Conservation (phyloP, 2,329 filamentous ascomycete species). For the Colletotrichum abscissum region DNA sequence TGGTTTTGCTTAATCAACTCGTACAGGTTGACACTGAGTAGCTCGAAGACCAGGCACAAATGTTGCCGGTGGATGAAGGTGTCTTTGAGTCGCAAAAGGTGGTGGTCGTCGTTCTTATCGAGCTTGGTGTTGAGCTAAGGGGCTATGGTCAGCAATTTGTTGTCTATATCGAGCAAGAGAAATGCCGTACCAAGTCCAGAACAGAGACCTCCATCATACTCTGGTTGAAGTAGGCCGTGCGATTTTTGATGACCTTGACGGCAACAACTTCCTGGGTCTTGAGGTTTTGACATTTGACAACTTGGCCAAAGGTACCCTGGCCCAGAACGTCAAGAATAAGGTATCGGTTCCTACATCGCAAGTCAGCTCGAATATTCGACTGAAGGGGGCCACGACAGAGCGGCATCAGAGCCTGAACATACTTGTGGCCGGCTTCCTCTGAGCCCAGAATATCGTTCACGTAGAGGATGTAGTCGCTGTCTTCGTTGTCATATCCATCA, state of each 20-base stretch:
- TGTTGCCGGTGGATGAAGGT: slow-evolving; percentile 99
- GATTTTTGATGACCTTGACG: slow-evolving; percentile 99
- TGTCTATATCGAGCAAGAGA: neutral
- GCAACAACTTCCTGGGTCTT: slow-evolving; percentile 99
- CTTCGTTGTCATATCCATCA: slow-evolving; percentile 98
- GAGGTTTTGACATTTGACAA: slow-evolving; percentile 98
- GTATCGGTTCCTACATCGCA: slow-evolving; percentile 80
- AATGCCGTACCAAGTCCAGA: slow-evolving; percentile 80
- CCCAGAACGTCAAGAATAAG: slow-evolving; percentile 96
- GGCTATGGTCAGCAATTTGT: slow-evolving; percentile 19
- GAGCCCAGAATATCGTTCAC: slow-evolving; percentile 98
- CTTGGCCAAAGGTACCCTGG: slow-evolving; percentile 97
- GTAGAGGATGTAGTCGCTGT: slow-evolving; percentile 98
- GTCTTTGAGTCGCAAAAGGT: slow-evolving; percentile 92
- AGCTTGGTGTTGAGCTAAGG: slow-evolving; percentile 93
- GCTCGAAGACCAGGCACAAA: slow-evolving; percentile 94
- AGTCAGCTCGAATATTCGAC: slow-evolving; percentile 30
- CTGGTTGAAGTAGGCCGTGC: slow-evolving; percentile 99
- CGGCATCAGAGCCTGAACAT: slow-evolving; percentile 45
- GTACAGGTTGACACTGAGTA: slow-evolving; percentile 97
- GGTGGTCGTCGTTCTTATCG: slow-evolving; percentile 99
- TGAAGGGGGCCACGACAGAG: neutral
- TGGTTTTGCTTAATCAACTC: slow-evolving; percentile 99
- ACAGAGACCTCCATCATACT: slow-evolving; percentile 99
- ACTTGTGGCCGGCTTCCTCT: slow-evolving; percentile 98